Evolutionary conservation across 2,329 filamentous ascomycete species (phyloP).

Genomic region (Aureobasidium musti): DNA sequence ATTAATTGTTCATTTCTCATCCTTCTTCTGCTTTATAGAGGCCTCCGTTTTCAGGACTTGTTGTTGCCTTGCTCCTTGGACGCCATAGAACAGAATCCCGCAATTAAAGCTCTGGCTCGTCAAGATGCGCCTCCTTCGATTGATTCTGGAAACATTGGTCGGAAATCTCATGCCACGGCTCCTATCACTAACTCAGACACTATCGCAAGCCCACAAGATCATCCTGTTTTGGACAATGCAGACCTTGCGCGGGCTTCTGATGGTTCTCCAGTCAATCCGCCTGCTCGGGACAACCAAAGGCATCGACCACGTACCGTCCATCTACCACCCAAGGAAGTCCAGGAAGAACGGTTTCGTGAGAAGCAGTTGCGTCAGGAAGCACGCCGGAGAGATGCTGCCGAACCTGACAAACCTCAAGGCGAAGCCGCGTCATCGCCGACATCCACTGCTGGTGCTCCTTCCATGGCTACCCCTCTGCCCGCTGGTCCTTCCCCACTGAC

Average conservation of each 20-base stretch:
- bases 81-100: conserved; percentile 28
- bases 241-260: neutral
- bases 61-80: conserved; percentile 48
- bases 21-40: conserved; percentile 45
- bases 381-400: conserved; percentile 37
- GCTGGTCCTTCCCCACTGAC: conserved; percentile 71
- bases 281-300: conserved; percentile 26
- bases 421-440: conserved; percentile 52
- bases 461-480: conserved; percentile 69
- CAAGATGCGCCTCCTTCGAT: neutral
- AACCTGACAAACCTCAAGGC: neutral
- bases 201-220: neutral
- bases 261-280: neutral
- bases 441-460: conserved; percentile 69
- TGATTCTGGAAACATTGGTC: neutral
- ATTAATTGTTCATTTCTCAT: conserved; percentile 26
- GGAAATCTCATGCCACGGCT: neutral
- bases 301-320: conserved; percentile 47
- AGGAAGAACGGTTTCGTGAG: conserved; percentile 51
- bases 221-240: neutral
- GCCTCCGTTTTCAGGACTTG: conserved; percentile 58
- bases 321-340: conserved; percentile 53
- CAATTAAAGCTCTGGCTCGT: conserved; percentile 11
- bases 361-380: conserved; percentile 42
- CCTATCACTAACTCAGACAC: neutral